A percentile compares a stretch with the other conserved stretches of the same genome.
phyloP scores from a whole-genome alignment of 345 rosid species.

The Bruguiera gymnorhiza region DNA sequence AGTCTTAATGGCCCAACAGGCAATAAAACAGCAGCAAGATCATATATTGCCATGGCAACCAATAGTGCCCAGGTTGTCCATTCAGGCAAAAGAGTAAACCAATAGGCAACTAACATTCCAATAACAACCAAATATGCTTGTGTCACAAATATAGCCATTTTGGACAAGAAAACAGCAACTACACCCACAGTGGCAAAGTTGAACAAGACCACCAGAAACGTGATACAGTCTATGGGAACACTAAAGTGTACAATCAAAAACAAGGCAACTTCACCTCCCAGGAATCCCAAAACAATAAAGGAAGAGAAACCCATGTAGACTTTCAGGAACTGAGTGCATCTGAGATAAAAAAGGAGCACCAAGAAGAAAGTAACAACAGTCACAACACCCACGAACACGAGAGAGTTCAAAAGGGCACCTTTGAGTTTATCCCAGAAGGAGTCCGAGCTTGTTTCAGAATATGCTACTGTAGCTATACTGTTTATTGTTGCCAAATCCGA shows the following conservation, averaged over 20 bases:
- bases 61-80: slow-evolving; percentile 95
- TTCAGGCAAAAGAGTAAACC: slow-evolving; percentile 86
- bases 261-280: slow-evolving; percentile 75
- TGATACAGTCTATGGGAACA: slow-evolving; percentile 61
- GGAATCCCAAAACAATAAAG: slow-evolving; percentile 66
- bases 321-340: slow-evolving; percentile 72
- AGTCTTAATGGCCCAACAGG: slow-evolving; percentile 90
- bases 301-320: slow-evolving; percentile 84
- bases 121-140: slow-evolving; percentile 78
- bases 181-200: slow-evolving; percentile 86
- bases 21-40: slow-evolving; percentile 88
- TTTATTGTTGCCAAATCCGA: slow-evolving; percentile 41
- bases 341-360: slow-evolving; percentile 80
- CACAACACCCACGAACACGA: slow-evolving; percentile 70
- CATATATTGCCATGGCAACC: slow-evolving; percentile 78
- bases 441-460: slow-evolving; percentile 64
- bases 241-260: slow-evolving; percentile 48
- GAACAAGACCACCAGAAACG: slow-evolving; percentile 54
- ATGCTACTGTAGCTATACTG: slow-evolving; percentile 74
- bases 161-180: slow-evolving; percentile 82
- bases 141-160: slow-evolving; percentile 76
- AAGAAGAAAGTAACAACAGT: slow-evolving; percentile 70
- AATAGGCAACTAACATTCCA: slow-evolving; percentile 86
- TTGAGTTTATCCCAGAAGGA: slow-evolving; percentile 79
- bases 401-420: slow-evolving; percentile 80